These are phyloP conservation scores for Arthroderma sp. DNA, from an alignment of 2,329 filamentous ascomycete genomes.

Conservation along the genomic window DNA sequence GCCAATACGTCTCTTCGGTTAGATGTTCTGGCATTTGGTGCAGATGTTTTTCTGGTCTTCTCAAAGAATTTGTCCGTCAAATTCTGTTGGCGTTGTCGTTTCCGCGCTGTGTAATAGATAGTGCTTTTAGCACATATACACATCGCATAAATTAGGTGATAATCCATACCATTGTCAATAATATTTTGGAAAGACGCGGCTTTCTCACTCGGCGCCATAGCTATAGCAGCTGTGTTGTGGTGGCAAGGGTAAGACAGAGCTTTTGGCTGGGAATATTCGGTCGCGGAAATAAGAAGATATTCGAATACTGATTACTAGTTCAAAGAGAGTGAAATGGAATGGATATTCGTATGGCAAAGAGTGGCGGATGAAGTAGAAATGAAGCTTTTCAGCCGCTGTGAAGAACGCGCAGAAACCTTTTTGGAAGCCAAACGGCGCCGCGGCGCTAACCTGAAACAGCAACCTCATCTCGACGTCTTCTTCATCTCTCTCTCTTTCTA, in stretches of 20 bases:
- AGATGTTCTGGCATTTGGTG: slow-evolving; percentile 24
- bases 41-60: slow-evolving; percentile 37
- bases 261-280: too few species aligned
- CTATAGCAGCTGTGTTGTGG: too few species aligned
- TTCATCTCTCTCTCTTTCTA: too few species aligned
- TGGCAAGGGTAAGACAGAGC: too few species aligned
- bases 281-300: background rate
- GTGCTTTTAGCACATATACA: slow-evolving; percentile 1
- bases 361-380: too few species aligned
- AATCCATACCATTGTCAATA: slow-evolving; percentile 35
- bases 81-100: slow-evolving; percentile 42
- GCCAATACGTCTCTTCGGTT: slow-evolving; percentile 29
- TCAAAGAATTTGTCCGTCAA: slow-evolving; percentile 49
- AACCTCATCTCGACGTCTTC: too few species aligned
- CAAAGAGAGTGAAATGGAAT: background rate
- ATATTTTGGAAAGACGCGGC: slow-evolving; percentile 38
- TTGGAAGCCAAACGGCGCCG: too few species aligned
- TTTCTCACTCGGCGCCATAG: slow-evolving; percentile 19
- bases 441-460: too few species aligned
- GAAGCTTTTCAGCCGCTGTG: too few species aligned
- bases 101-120: slow-evolving; percentile 29
- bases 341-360: background rate
- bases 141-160: slow-evolving; percentile 4
- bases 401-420: too few species aligned
- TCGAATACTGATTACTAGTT: background rate